phyloP scores from a whole-genome alignment of 2,329 filamentous ascomycete species.

The Trichoderma gracile region DNA sequence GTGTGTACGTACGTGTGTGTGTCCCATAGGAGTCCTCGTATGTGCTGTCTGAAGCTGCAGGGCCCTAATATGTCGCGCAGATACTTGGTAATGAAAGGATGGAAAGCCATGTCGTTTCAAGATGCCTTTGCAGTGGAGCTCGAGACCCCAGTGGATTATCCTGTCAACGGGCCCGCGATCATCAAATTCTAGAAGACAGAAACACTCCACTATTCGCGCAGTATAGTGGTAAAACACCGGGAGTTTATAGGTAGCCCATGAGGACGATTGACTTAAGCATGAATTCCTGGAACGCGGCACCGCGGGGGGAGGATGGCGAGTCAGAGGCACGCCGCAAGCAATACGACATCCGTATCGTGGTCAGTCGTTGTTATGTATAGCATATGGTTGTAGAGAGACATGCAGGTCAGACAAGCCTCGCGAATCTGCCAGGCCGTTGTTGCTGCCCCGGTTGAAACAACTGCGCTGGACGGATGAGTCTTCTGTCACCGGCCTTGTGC shows the following conservation, averaged over 20 bases:
- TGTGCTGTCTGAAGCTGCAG: background rate
- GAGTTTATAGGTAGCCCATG: background rate
- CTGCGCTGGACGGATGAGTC: slow-evolving; percentile 10
- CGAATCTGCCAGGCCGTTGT: slow-evolving; percentile 22
- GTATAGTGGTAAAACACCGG: background rate
- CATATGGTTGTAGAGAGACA: background rate
- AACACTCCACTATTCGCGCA: slow-evolving; percentile 6
- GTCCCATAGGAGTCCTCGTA: background rate
- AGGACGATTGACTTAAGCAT: slow-evolving; percentile 11
- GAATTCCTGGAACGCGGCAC: slow-evolving; percentile 17
- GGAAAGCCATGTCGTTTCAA: slow-evolving; percentile 33
- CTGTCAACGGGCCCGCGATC: slow-evolving; percentile 16
- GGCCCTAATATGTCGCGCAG: slow-evolving; percentile 26
- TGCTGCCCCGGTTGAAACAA: slow-evolving; percentile 7
- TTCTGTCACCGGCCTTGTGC: slow-evolving; percentile 13
- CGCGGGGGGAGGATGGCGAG: slow-evolving; percentile 15
- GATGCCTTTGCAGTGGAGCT: slow-evolving; percentile 27
- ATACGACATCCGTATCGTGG: background rate
- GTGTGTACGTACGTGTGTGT: background rate
- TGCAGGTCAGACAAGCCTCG: slow-evolving; percentile 21
- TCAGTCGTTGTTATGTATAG: background rate
- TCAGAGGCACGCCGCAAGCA: background rate
- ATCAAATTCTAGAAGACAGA: slow-evolving; percentile 20
- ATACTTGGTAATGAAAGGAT: slow-evolving; percentile 24
- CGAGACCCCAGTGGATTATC: slow-evolving; percentile 25